A percentile compares a stretch with the other conserved stretches of the same genome.
Conservation (phyloP, 352 stramenopile species). For the Phytophthora melonis region DNA sequence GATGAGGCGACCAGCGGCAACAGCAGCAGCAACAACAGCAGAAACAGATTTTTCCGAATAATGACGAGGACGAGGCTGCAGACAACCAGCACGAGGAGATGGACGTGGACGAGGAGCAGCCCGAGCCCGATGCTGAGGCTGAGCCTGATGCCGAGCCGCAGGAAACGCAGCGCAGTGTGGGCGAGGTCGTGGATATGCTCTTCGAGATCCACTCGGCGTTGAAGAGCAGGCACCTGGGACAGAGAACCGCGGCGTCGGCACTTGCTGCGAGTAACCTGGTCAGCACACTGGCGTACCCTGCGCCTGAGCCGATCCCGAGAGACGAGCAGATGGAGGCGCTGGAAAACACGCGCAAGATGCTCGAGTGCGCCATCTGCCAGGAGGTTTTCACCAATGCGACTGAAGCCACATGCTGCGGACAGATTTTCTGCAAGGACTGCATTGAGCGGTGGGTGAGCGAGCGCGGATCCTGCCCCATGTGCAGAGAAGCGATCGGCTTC, state of each 20-base stretch:
- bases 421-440: slow-evolving; percentile 85
- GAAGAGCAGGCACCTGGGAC: slow-evolving; percentile 79
- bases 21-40: slow-evolving; percentile 9
- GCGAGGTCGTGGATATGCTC: slow-evolving; percentile 84
- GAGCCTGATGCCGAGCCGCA: slow-evolving; percentile 36
- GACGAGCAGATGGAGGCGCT: slow-evolving; percentile 83
- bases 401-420: slow-evolving; percentile 83
- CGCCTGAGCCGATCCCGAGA: slow-evolving; percentile 60
- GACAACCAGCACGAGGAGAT: slow-evolving; percentile 39
- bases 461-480: slow-evolving; percentile 85
- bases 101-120: slow-evolving; percentile 44
- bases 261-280: slow-evolving; percentile 83
- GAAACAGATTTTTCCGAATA: slow-evolving; percentile 27
- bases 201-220: slow-evolving; percentile 89
- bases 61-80: slow-evolving; percentile 33
- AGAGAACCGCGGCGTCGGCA: slow-evolving; percentile 78
- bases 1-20: slow-evolving; percentile 15
- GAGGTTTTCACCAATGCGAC: slow-evolving; percentile 81
- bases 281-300: slow-evolving; percentile 68
- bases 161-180: slow-evolving; percentile 50
- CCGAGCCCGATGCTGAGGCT: slow-evolving; percentile 1
- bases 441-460: slow-evolving; percentile 89
- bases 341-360: slow-evolving; percentile 88
- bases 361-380: slow-evolving; percentile 88
- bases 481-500: slow-evolving; percentile 76